Conservation (phyloP, 108 stramenopile species). For the Fragilariopsis cylindrus region DNA sequence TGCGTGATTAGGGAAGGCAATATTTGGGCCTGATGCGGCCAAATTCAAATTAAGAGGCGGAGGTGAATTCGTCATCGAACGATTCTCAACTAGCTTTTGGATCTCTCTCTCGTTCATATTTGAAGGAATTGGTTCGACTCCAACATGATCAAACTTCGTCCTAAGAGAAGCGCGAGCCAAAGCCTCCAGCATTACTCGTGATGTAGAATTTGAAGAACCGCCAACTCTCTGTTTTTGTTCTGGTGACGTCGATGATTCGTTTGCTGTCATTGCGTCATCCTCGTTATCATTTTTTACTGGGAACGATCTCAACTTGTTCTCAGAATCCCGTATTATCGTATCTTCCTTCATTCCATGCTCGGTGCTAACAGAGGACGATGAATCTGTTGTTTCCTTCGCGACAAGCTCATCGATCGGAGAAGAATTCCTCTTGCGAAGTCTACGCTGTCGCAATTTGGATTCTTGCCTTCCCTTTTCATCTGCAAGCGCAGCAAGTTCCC, state of each 20-base stretch:
- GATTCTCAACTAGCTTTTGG: constrained; percentile 25
- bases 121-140: constrained; percentile 40
- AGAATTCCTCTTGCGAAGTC: constrained; percentile 3
- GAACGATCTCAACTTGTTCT: background rate
- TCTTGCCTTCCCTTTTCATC: constrained; percentile 44
- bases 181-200: constrained; percentile 44
- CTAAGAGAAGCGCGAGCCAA: constrained; percentile 44
- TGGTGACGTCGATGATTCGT: no score
- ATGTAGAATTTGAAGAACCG: background rate
- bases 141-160: constrained; percentile 54
- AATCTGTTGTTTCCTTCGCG: background rate
- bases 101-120: constrained; percentile 19
- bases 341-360: background rate
- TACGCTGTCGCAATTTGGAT: constrained; percentile 26
- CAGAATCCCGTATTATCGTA: background rate
- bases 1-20: constrained; percentile 19
- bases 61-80: constrained; percentile 47
- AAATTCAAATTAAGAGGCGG: constrained; percentile 44
- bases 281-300: background rate
- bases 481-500: constrained; percentile 52
- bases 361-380: background rate
- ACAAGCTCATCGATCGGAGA: constrained; percentile 12
- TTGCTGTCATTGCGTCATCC: background rate
- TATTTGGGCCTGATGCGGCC: constrained; percentile 21
- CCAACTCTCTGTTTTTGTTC: no score